Percentiles rank a stretch among this genome's conserved stretches.
These are phyloP conservation scores for Phylloporus sp. DNA, from an alignment of 768 basidiomycete species.

Conservation along the genomic window DNA sequence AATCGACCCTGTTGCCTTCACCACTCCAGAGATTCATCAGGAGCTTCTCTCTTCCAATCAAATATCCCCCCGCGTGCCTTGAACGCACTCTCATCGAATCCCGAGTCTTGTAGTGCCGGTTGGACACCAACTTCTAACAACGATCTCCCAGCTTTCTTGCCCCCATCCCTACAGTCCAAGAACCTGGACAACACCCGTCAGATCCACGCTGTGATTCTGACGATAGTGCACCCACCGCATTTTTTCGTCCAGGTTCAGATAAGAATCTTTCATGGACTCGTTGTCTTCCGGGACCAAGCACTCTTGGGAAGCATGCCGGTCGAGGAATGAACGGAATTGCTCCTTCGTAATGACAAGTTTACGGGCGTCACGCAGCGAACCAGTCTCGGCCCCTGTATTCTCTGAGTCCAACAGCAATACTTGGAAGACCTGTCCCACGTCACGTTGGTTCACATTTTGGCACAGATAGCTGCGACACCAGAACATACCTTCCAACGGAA, in stretches of 20 bases:
- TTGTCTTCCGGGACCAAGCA: slow-evolving; percentile 38
- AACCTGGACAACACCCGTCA: slow-evolving; percentile 19
- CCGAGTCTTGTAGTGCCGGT: slow-evolving; percentile 31
- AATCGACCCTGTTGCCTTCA: no score
- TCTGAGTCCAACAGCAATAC: slow-evolving; percentile 35
- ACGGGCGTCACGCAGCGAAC: slow-evolving; percentile 33
- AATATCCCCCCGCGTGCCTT: slow-evolving; percentile 32
- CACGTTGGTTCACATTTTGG: background rate
- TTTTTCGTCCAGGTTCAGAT: slow-evolving; percentile 36
- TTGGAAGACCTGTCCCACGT: slow-evolving; percentile 37
- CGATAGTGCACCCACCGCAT: slow-evolving; percentile 29
- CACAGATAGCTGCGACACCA: background rate
- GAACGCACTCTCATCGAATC: slow-evolving; percentile 33
- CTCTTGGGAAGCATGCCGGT: slow-evolving; percentile 28
- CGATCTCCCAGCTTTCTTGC: slow-evolving; percentile 23
- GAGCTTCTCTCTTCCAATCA: slow-evolving; percentile 30
- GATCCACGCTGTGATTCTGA: background rate
- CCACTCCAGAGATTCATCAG: background rate
- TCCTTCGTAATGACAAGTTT: slow-evolving; percentile 32
- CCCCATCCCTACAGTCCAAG: slow-evolving; percentile 33
- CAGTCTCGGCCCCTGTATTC: slow-evolving; percentile 30
- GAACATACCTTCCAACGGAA: slow-evolving; percentile 39
- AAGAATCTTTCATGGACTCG: slow-evolving; percentile 38
- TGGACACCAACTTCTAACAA: slow-evolving; percentile 35
- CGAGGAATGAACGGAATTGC: slow-evolving; percentile 35